Conservation (phyloP, 306 rosid genomes). For the Cicer bijugum region DNA sequence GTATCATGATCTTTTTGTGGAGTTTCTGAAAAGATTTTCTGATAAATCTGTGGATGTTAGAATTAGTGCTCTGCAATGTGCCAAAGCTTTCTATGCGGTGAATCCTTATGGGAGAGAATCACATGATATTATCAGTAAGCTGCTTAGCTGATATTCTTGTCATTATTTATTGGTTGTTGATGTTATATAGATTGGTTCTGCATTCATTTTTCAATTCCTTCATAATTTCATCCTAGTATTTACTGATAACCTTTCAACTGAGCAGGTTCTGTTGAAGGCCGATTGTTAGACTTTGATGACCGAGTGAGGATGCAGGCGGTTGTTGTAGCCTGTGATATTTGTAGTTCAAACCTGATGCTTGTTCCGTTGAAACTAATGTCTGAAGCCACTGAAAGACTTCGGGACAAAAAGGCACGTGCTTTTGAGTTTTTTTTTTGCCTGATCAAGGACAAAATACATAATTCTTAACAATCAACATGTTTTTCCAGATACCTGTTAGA, state of each 20-base stretch:
- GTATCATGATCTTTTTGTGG: slow-evolving; percentile 69
- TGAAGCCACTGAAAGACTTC: slow-evolving; percentile 74
- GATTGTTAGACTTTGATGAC: slow-evolving; percentile 79
- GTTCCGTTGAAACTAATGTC: slow-evolving; percentile 66
- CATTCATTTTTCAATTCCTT: slow-evolving; percentile 43
- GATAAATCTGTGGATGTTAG: slow-evolving; percentile 92
- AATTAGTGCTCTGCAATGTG: slow-evolving; percentile 79
- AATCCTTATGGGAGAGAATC: slow-evolving; percentile 64
- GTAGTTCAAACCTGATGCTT: slow-evolving; percentile 59
- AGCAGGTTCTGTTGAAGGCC: slow-evolving; percentile 80
- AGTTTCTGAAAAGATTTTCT: slow-evolving; percentile 83
- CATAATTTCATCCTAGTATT: slow-evolving; percentile 36
- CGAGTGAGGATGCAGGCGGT: slow-evolving; percentile 87
- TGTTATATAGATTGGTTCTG: slow-evolving; percentile 15
- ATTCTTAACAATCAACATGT: slow-evolving; percentile 31
- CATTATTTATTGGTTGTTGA: slow-evolving; percentile 15
- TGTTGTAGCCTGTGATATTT: slow-evolving; percentile 85
- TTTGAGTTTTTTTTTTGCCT: slow-evolving; percentile 17
- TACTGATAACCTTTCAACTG: slow-evolving; percentile 44
- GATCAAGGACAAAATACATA: slow-evolving; percentile 34
- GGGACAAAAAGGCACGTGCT: slow-evolving; percentile 83
- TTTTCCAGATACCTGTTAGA: slow-evolving; percentile 74
- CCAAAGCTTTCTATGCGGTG: slow-evolving; percentile 62
- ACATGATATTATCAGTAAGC: slow-evolving; percentile 76
- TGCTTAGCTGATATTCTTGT: slow-evolving; percentile 37